Percentiles rank a stretch among this genome's conserved stretches.
These are phyloP conservation scores for Malus hybrid DNA, from an alignment of 331 rosid species.

Conservation along the genomic window DNA sequence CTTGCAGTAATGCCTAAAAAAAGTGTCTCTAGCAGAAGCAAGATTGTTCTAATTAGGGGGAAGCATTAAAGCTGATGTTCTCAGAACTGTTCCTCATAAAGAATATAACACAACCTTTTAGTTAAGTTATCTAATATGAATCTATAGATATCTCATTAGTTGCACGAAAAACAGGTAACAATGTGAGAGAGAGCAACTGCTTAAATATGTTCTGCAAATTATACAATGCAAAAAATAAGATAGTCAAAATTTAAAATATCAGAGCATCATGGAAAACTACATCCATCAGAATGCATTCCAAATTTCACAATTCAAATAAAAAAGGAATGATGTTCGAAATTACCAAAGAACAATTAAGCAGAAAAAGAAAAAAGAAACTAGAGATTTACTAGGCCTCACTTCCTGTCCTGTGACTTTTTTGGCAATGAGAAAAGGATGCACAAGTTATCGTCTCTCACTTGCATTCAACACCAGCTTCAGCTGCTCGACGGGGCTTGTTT, in stretches of 20 bases:
- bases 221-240: slow-evolving; percentile 13
- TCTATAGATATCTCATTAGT: background rate
- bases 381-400: slow-evolving; percentile 36
- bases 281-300: slow-evolving; percentile 39
- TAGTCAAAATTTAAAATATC: slow-evolving; percentile 25
- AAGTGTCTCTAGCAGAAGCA: background rate
- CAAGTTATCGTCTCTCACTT: slow-evolving; percentile 29
- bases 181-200: background rate
- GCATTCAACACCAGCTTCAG: slow-evolving; percentile 96
- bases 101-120: background rate
- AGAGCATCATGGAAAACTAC: slow-evolving; percentile 31
- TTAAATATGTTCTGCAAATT: slow-evolving; percentile 15
- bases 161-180: background rate
- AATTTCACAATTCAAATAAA: slow-evolving; percentile 35
- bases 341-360: slow-evolving; percentile 29
- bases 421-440: slow-evolving; percentile 25
- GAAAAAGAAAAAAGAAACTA: slow-evolving; percentile 26
- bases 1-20: background rate
- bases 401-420: slow-evolving; percentile 13
- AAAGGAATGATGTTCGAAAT: slow-evolving; percentile 26
- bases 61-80: background rate
- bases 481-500: slow-evolving; percentile 86
- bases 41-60: background rate
- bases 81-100: background rate
- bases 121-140: background rate